Evolutionary conservation across 371 early-diverging fungal genomes (phyloP), one percentile per base, ranked within the genome.

Genomic region (Amoeboradix gromovi): DNA sequence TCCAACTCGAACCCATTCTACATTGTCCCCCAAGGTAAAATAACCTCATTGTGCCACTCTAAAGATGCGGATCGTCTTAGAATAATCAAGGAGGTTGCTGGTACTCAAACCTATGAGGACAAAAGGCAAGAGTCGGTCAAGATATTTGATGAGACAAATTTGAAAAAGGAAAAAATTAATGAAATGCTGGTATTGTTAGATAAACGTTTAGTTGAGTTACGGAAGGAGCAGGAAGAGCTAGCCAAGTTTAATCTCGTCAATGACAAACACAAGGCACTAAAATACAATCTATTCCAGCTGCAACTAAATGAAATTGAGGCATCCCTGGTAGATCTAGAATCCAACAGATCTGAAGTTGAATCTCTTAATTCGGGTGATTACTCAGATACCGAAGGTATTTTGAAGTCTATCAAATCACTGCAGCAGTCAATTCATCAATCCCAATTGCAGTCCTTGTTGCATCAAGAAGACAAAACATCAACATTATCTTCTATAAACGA

Each of bases 21-120:
- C 73, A 93, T 98, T 76, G 96, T 99, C 1, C 94, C 94, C n/a
- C 99, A 99, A 81, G 98, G 98, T 65, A 81, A 88, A 87, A 84
- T 88, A 70, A 92, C 86, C 1, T 85, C 90, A 1, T 80, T 98
- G 69, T 93, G 95, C 0, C 89, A 91, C 67, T 89, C 94, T 1
- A 90, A 90, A 73, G 95, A 96, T 73, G 73, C 76, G 31, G 95
- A 94, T 75, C 81, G 98, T 1, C 77, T 95, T 48, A 82, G 87
- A 66, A 74, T 99, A 31, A 82, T 99, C 22, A 96, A 95, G 74
- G 94, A 97, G 71, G 91, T 99, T 31, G 95, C 98, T 22, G 99
- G 99, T 68, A 98, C 96, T 1, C 80, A 86, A 28, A 90, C 95
- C 0, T 99, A 98, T 76, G 99, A 99, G 80, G 82, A 86, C 71